Conservation (phyloP, 495 filamentous ascomycete species). For the Peziza echinospora region DNA sequence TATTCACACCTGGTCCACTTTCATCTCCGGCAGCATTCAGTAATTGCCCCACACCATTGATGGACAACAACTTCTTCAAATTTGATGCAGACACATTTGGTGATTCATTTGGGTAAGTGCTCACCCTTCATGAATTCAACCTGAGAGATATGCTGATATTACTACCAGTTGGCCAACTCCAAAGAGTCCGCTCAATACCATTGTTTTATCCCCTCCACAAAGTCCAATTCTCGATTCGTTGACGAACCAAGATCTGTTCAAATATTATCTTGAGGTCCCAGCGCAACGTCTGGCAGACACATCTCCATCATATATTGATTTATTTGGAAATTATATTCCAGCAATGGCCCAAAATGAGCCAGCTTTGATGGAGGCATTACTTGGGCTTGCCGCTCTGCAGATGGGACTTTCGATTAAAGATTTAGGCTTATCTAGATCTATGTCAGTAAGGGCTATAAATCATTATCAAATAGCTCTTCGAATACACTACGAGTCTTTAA, state of each 20-base stretch:
- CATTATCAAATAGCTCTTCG: slow-evolving; percentile 14
- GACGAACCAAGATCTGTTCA: slow-evolving; percentile 14
- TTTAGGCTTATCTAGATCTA: slow-evolving; percentile 2
- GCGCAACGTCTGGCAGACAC: slow-evolving; percentile 13
- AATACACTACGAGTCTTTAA: slow-evolving; percentile 8
- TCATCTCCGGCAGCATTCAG: no score
- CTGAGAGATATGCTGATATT: no score
- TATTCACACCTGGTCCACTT: no score
- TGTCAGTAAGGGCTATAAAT: slow-evolving; percentile 11
- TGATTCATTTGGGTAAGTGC: no score
- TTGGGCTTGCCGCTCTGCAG: slow-evolving; percentile 13
- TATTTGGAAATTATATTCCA: slow-evolving; percentile 16
- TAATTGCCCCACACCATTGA: no score
- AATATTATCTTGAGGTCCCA: slow-evolving; percentile 12
- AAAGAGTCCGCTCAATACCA: neutral
- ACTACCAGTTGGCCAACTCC: no score
- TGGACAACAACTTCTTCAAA: no score
- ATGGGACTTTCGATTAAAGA: slow-evolving; percentile 1
- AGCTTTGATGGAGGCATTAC: slow-evolving; percentile 16
- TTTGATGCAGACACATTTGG: no score
- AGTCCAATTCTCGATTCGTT: slow-evolving; percentile 6
- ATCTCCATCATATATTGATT: slow-evolving; percentile 14
- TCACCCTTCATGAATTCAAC: no score
- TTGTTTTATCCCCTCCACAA: slow-evolving; percentile 9
- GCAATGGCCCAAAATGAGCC: slow-evolving; percentile 16